Evolutionary conservation across 257 asterid genomes (phyloP).

Genomic region (Plectranthus barbatus): DNA sequence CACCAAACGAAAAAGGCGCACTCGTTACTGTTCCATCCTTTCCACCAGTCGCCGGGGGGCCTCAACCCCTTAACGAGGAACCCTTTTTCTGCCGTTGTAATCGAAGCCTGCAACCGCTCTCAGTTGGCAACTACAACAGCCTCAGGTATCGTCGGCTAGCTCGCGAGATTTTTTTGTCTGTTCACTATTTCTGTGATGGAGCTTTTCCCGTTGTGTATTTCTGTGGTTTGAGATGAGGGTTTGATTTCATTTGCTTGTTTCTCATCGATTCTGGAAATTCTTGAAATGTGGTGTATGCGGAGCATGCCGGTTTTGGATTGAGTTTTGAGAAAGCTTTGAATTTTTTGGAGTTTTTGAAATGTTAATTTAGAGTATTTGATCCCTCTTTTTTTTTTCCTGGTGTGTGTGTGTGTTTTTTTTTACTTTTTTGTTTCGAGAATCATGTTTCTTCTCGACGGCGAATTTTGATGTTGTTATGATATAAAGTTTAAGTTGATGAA

Average conservation of each 20-base stretch:
- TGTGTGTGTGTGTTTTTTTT: too few species aligned
- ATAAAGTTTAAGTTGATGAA: not conserved
- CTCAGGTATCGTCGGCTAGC: conserved; percentile 6
- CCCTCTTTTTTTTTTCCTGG: not conserved
- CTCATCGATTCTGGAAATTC: not conserved
- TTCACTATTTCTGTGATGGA: conserved; percentile 21
- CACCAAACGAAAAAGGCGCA: conserved; percentile 5
- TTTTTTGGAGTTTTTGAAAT: not conserved
- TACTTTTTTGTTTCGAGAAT: not conserved
- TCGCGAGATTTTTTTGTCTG: not conserved
- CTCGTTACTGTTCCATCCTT: conserved; percentile 27
- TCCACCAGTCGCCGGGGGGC: conserved; percentile 33
- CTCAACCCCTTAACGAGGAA: conserved; percentile 1
- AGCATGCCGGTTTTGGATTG: conserved; percentile 1
- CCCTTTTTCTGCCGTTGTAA: not conserved
- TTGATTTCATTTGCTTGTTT: conserved; percentile 1
- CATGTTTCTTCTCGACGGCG: not conserved
- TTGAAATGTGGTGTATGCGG: not conserved
- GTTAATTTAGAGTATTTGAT: not conserved
- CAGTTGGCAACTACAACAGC: not conserved
- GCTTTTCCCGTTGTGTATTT: conserved; percentile 23
- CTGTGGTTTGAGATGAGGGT: conserved; percentile 32
- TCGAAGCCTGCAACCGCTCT: not conserved
- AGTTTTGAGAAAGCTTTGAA: not conserved
- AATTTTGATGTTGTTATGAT: not conserved